Evolutionary conservation across 768 basidiomycete genomes (phyloP).

Genomic region (Hericium coralloides): DNA sequence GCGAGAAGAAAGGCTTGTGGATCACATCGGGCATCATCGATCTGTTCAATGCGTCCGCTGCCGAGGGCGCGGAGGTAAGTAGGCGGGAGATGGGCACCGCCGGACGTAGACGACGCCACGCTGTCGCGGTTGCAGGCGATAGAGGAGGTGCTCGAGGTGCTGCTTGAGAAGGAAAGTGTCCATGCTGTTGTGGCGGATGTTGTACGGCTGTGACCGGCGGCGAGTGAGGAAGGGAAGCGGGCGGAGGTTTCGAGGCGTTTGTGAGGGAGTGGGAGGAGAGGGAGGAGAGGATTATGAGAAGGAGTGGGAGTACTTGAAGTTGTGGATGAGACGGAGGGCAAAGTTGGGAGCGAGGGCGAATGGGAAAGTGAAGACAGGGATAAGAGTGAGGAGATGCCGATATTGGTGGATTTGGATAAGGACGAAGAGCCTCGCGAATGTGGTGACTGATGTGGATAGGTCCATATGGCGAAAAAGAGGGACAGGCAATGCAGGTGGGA

Average conservation of each 20-base stretch:
- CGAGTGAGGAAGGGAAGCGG: conserved; percentile 22
- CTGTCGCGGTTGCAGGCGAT: conserved; percentile 76
- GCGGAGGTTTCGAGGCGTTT: conserved; percentile 30
- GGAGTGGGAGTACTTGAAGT: conserved; percentile 42
- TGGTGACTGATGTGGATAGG: conserved; percentile 85
- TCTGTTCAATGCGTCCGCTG: conserved; percentile 46
- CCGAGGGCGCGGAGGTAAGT: too few species aligned
- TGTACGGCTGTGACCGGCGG: conserved; percentile 56
- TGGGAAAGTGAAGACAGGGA: conserved; percentile 39
- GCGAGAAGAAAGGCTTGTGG: conserved; percentile 66
- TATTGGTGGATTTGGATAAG: conserved; percentile 34
- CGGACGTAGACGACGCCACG: conserved; percentile 73
- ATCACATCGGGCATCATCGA: conserved; percentile 75
- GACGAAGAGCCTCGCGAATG: conserved; percentile 39
- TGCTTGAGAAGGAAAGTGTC: conserved; percentile 79
- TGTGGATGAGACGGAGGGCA: conserved; percentile 28
- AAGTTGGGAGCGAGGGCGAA: conserved; percentile 32
- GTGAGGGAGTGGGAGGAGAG: conserved; percentile 55
- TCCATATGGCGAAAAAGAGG: conserved; percentile 73
- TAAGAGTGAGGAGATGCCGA: conserved; percentile 39
- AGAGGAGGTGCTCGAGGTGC: conserved; percentile 79
- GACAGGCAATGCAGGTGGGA: neutral
- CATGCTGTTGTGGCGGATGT: conserved; percentile 66
- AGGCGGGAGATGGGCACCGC: too few species aligned
- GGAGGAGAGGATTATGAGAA: conserved; percentile 50